phyloP scores from a whole-genome alignment of 2,329 filamentous ascomycete genomes.

The Xylaria sp. region DNA sequence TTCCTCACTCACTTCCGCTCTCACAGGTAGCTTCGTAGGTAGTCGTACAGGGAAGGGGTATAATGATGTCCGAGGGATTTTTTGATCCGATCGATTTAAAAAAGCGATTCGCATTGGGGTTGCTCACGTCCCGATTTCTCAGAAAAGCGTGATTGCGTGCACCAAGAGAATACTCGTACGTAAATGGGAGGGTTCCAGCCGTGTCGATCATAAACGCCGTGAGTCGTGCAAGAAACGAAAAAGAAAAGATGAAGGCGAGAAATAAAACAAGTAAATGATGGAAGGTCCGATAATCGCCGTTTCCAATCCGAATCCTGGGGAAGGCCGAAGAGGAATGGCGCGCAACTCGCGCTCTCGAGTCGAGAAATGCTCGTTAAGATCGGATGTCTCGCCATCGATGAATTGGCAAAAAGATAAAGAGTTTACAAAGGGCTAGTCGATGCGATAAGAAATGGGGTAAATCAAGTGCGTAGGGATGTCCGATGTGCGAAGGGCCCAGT shows the following conservation, averaged over 20 bases:
- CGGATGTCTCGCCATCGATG: conserved; percentile 11
- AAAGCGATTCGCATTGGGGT: conserved; percentile 6
- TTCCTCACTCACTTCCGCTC: background rate
- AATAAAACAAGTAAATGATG: conserved; percentile 16
- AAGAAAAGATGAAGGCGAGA: conserved; percentile 14
- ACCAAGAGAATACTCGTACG: conserved; percentile 20
- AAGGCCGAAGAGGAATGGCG: conserved; percentile 1
- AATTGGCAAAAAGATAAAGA: conserved; percentile 8
- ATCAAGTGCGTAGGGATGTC: conserved; percentile 19
- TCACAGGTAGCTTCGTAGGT: background rate
- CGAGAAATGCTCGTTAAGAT: background rate
- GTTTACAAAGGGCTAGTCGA: conserved; percentile 4
- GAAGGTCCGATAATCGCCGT: background rate
- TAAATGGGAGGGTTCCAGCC: conserved; percentile 31
- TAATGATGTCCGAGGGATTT: conserved; percentile 1
- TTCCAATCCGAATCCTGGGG: conserved; percentile 2
- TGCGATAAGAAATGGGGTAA: conserved; percentile 7
- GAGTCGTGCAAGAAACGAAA: conserved; percentile 33
- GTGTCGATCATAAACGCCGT: conserved; percentile 36
- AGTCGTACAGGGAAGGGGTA: background rate
- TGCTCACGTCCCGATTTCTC: conserved; percentile 9
- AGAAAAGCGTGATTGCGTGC: conserved; percentile 11
- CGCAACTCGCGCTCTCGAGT: conserved; percentile 7
- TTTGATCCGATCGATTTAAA: conserved; percentile 25
- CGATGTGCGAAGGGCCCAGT: conserved; percentile 22